phyloP scores from a whole-genome alignment of 1,284 basidiomycete genomes.

The Malassezia nana region DNA sequence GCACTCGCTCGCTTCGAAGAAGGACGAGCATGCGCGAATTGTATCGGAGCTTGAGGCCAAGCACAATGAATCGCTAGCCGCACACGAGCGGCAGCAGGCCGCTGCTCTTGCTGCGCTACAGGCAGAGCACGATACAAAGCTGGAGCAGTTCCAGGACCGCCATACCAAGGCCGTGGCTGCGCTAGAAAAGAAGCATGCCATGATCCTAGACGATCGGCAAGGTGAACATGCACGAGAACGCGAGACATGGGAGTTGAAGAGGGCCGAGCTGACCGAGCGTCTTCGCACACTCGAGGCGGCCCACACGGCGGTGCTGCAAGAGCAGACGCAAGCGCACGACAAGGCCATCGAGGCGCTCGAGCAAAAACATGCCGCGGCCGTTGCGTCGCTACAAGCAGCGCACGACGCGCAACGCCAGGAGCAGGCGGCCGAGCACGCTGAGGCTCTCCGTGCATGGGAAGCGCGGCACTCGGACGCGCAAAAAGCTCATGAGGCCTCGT shows the following conservation, averaged over 20 bases:
- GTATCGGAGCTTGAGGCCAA: neutral
- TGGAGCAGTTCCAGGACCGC: neutral
- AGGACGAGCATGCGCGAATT: slow-evolving; percentile 3
- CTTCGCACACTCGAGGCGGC: neutral
- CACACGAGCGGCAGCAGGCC: neutral
- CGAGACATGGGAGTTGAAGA: neutral
- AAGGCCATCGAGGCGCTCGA: neutral
- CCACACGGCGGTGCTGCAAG: neutral
- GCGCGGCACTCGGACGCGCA: neutral
- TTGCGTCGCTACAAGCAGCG: neutral
- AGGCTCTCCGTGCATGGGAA: neutral
- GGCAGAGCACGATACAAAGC: neutral
- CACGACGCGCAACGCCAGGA: neutral
- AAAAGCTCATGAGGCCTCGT: neutral
- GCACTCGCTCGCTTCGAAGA: slow-evolving; percentile 5
- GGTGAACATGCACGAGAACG: neutral
- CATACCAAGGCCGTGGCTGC: neutral
- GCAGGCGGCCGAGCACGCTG: neutral
- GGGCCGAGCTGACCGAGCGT: neutral
- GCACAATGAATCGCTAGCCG: neutral
- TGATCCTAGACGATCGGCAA: neutral
- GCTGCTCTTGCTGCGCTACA: neutral
- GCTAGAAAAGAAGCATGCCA: neutral
- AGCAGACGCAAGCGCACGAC: neutral
- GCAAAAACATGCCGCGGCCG: neutral